Percentiles rank a stretch among this genome's conserved stretches.
Evolutionary conservation across 148 eudicot genomes (phyloP).

Genomic region (Selenicereus undatus): DNA sequence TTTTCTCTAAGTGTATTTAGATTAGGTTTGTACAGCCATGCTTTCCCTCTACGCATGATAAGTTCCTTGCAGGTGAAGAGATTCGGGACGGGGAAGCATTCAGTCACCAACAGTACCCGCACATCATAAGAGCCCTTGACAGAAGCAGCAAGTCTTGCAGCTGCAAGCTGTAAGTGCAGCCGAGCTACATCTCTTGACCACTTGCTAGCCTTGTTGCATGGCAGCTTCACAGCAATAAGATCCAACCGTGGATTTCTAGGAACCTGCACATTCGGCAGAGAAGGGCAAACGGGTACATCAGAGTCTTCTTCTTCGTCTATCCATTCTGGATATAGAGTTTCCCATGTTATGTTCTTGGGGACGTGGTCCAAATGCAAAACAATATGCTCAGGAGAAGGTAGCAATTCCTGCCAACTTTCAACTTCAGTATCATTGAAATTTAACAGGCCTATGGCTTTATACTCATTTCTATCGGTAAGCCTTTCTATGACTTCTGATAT

Average conservation of each 20-base stretch:
- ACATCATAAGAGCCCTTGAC: slow-evolving; percentile 63
- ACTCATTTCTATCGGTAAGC: slow-evolving; percentile 53
- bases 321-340: slow-evolving; percentile 91
- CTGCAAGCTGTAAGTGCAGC: slow-evolving; percentile 81
- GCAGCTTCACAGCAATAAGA: slow-evolving; percentile 84
- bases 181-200: slow-evolving; percentile 89
- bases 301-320: slow-evolving; percentile 89
- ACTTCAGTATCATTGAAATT: slow-evolving; percentile 68
- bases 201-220: slow-evolving; percentile 59
- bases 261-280: slow-evolving; percentile 53
- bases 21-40: slow-evolving; percentile 77
- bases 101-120: slow-evolving; percentile 65
- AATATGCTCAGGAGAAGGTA: slow-evolving; percentile 75
- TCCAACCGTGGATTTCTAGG: slow-evolving; percentile 79
- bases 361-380: slow-evolving; percentile 48
- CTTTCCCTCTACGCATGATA: slow-evolving; percentile 52
- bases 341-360: slow-evolving; percentile 67
- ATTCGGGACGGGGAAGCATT: slow-evolving; percentile 82
- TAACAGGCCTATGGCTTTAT: slow-evolving; percentile 67
- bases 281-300: slow-evolving; percentile 72
- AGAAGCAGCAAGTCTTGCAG: slow-evolving; percentile 73
- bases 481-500: slow-evolving; percentile 43
- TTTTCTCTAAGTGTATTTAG: slow-evolving; percentile 68
- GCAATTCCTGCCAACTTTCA: slow-evolving; percentile 51
- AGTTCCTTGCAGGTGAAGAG: slow-evolving; percentile 88